A percentile compares a stretch with the other conserved stretches of the same genome.
phyloP scores from a whole-genome alignment of 176 grass and related monocot genomes.

The Phoenix roebelenii region DNA sequence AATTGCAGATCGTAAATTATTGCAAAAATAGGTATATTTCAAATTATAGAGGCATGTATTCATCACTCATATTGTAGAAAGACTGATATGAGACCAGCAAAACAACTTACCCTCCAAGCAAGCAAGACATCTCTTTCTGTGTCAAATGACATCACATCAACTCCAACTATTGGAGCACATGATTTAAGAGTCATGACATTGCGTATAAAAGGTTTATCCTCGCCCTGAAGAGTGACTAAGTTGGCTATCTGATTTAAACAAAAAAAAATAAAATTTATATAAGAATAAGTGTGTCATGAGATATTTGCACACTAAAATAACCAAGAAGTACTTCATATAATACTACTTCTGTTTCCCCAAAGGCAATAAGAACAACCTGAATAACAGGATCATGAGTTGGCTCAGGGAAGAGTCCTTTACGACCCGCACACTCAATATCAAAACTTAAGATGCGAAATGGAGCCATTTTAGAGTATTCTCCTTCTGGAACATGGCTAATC shows the following conservation, averaged over 20 bases:
- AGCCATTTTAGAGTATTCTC: slow-evolving; percentile 87
- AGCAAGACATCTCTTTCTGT: slow-evolving; percentile 69
- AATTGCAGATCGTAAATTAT: too few relatives aligned
- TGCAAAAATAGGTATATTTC: too few relatives aligned
- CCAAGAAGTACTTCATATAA: slow-evolving; percentile 9
- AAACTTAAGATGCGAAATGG: slow-evolving; percentile 95
- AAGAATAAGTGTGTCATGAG: background rate
- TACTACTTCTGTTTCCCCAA: slow-evolving; percentile 3
- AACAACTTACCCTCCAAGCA: slow-evolving; percentile 89
- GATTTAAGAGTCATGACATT: slow-evolving; percentile 99
- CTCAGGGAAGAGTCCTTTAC: slow-evolving; percentile 95
- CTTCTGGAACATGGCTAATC: slow-evolving; percentile 76
- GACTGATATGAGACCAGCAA: background rate
- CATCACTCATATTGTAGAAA: too few relatives aligned
- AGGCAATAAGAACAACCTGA: slow-evolving; percentile 58
- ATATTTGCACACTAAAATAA: slow-evolving; percentile 1
- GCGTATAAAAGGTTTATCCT: slow-evolving; percentile 60
- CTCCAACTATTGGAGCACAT: slow-evolving; percentile 85
- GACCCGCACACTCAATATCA: slow-evolving; percentile 95
- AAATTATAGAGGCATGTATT: too few relatives aligned
- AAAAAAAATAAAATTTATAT: slow-evolving; percentile 8
- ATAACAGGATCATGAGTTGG: slow-evolving; percentile 98
- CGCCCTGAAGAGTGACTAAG: slow-evolving; percentile 89
- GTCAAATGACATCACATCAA: slow-evolving; percentile 96
- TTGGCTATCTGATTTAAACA: slow-evolving; percentile 77